Evolutionary conservation across 2,329 filamentous ascomycete genomes (phyloP).

Genomic region (Fusarium sororula): DNA sequence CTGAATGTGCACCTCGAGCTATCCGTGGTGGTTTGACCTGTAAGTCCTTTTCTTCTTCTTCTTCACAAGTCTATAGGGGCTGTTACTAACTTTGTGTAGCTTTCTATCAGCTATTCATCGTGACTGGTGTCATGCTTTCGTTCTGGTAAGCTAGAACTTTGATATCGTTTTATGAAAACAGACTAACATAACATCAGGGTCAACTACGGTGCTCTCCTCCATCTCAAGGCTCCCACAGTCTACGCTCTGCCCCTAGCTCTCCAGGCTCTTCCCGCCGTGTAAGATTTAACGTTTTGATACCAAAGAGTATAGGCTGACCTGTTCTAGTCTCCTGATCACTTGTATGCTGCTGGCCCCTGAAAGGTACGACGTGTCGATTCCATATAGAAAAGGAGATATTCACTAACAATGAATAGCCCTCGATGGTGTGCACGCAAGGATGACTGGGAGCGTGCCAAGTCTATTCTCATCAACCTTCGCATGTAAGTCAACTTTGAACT

Average conservation of each 20-base stretch:
- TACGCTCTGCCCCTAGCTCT: slow-evolving; percentile 72
- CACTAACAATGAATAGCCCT: slow-evolving; percentile 58
- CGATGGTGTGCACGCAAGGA: slow-evolving; percentile 74
- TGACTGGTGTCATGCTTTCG: slow-evolving; percentile 54
- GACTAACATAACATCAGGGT: slow-evolving; percentile 57
- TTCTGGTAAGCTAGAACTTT: slow-evolving; percentile 48
- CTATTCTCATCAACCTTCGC: slow-evolving; percentile 62
- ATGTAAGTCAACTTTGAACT: slow-evolving; percentile 37
- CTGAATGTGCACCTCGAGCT: slow-evolving; percentile 60
- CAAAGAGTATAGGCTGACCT: not conserved
- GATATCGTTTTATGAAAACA: not conserved
- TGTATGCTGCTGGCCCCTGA: slow-evolving; percentile 70
- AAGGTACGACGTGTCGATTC: slow-evolving; percentile 40
- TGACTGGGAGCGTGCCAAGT: slow-evolving; percentile 70
- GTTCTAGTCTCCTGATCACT: slow-evolving; percentile 57
- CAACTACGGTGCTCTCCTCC: slow-evolving; percentile 62
- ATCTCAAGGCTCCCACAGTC: slow-evolving; percentile 56
- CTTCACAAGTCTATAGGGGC: not conserved
- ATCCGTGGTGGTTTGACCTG: slow-evolving; percentile 61
- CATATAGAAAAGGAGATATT: not conserved
- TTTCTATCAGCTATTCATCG: slow-evolving; percentile 61
- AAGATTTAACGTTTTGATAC: slow-evolving; percentile 6
- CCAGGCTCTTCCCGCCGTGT: slow-evolving; percentile 70
- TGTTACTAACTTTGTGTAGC: slow-evolving; percentile 38
- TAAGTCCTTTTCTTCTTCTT: slow-evolving; percentile 26